Evolutionary conservation across 192 early-diverging fungal genomes (phyloP), one percentile per base, ranked within the genome.

Genomic region (Backusella sp.): DNA sequence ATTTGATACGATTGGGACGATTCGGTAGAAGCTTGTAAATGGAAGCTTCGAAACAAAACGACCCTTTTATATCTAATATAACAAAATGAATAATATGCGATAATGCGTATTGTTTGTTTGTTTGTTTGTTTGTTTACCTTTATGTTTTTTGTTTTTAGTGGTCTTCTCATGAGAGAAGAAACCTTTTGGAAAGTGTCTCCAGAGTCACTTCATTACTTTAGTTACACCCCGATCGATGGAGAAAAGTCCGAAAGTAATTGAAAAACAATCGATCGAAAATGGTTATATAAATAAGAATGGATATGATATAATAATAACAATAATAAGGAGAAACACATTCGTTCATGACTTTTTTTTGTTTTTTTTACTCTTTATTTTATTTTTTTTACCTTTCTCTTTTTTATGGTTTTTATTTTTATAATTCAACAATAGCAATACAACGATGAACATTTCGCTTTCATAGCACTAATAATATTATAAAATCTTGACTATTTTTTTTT

Each of bases 261-360:
- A 77, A 71, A 70, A 76, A 42, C 37, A 49, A 69, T 76, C 68
- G 75, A 70, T 62, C 75, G 68, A 71, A 26, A 59, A 59, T 3
- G 17, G 15, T 49, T 49, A 32, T 19, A n/a, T 49, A 49, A 49
- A 49, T 49, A 49, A 39, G 37, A 39, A n/a, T 49, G 19, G 17
- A n/a, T 7, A 49, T 49, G 17, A 59, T 59, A 53, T 17, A 17
- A 44, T 41, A 41, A 41, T 17, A 17, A 44, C 11, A 41, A 41
- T 17, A 59, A 59, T 59, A 59, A 26, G 53, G 53, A 59, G 53
- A 11, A 59, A 59, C 53, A 59, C n/a, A 72, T 68, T 37, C 32
- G 19, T 28, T 68, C 2, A 37, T 66, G 28, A 21, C 5, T 76
- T 49, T 76, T 53, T 30, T 23, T 34, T 36, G 19, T 36, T 37